Evolutionary conservation across 305 asterid genomes (phyloP).

Genomic region (Andrographis paniculata): DNA sequence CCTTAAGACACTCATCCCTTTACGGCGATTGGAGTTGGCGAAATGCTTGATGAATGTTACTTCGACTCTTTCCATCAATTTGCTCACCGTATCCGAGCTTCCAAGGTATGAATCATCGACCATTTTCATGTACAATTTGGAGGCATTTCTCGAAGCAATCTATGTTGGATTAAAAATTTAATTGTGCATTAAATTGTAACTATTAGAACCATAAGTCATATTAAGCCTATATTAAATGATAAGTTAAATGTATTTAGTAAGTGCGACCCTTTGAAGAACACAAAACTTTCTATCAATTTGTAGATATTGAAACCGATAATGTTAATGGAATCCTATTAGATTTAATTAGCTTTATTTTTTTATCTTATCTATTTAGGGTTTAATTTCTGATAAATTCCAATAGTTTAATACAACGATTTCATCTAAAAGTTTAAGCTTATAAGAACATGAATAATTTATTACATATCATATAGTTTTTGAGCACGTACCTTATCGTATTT

Average conservation of each 20-base stretch:
- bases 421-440: no score
- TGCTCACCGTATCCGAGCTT: constrained; percentile 58
- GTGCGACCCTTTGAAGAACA: no score
- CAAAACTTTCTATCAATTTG: no score
- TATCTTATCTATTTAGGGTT: no score
- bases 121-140: constrained; percentile 56
- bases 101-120: constrained; percentile 57
- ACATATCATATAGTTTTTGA: background rate
- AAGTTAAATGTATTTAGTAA: no score
- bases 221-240: no score
- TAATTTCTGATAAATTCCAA: no score
- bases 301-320: no score
- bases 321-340: no score
- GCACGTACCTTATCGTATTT: constrained; percentile 65
- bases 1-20: constrained; percentile 62
- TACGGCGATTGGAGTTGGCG: constrained; percentile 61
- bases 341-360: no score
- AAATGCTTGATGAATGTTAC: constrained; percentile 65
- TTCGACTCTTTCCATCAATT: constrained; percentile 66
- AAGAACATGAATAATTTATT: no score
- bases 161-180: constrained; percentile 8
- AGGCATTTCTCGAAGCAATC: constrained; percentile 58
- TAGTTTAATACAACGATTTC: no score
- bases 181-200: background rate
- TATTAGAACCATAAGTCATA: background rate